These are phyloP conservation scores for Penicillium nordicum DNA, from an alignment of 2,329 filamentous ascomycete species.

Conservation along the genomic window DNA sequence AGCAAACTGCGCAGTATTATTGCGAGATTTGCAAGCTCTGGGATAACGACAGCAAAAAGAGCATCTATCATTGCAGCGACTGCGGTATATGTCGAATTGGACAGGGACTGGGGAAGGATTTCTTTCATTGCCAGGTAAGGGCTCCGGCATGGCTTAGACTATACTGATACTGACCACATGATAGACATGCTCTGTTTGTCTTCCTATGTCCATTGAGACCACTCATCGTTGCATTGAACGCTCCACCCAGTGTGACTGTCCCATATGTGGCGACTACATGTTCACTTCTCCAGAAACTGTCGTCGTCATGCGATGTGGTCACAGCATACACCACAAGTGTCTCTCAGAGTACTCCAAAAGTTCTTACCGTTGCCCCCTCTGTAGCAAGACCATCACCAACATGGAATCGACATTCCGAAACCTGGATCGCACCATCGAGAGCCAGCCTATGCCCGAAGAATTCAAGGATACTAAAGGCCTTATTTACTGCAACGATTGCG, in stretches of 20 bases:
- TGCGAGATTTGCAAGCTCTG: conserved; percentile 94
- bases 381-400: conserved; percentile 92
- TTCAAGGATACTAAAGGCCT: conserved; percentile 76
- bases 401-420: conserved; percentile 96
- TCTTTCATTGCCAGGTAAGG: conserved; percentile 91
- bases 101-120: conserved; percentile 89
- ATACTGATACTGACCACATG: conserved; percentile 16
- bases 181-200: conserved; percentile 87
- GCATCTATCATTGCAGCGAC: conserved; percentile 93
- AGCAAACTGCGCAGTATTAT: conserved; percentile 81
- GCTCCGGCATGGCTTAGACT: neutral
- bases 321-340: conserved; percentile 90
- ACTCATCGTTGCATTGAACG: conserved; percentile 93
- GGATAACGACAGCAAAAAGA: conserved; percentile 88
- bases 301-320: conserved; percentile 91
- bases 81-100: conserved; percentile 94
- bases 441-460: conserved; percentile 87
- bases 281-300: conserved; percentile 86
- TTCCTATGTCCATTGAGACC: conserved; percentile 78
- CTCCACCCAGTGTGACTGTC: conserved; percentile 91
- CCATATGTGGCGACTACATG: conserved; percentile 94
- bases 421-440: conserved; percentile 78
- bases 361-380: conserved; percentile 95
- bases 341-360: conserved; percentile 82
- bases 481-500: conserved; percentile 93